Percentiles rank a stretch among this genome's conserved stretches.
These are phyloP conservation scores for Penicillium crystallinum DNA, from an alignment of 495 filamentous ascomycete genomes.

Conservation along the genomic window DNA sequence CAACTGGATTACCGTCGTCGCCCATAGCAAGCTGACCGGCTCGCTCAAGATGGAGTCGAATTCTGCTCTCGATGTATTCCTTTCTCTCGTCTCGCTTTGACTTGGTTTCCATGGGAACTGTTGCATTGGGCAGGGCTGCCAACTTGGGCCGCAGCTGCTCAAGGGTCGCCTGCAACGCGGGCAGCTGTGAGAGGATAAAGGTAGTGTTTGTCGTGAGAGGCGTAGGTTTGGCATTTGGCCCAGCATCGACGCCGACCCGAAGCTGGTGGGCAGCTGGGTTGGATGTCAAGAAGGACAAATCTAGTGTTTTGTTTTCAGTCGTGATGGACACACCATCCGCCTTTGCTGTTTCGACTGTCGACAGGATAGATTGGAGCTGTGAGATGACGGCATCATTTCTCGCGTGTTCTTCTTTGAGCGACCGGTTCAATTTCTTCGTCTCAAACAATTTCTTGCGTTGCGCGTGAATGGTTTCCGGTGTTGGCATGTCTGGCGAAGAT, in stretches of 20 bases:
- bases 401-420: conserved; percentile 67
- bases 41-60: conserved; percentile 43
- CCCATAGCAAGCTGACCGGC: conserved; percentile 39
- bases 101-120: conserved; percentile 29
- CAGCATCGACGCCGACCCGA: conserved; percentile 38
- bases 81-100: conserved; percentile 51
- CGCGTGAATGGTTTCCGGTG: conserved; percentile 57
- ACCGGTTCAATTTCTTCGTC: conserved; percentile 69
- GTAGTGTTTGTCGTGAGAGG: conserved; percentile 67
- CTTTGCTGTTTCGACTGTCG: conserved; percentile 26
- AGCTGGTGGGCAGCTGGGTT: conserved; percentile 40
- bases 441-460: conserved; percentile 76
- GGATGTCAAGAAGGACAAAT: conserved; percentile 51
- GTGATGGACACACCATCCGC: conserved; percentile 15
- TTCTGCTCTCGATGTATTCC: conserved; percentile 72
- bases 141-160: conserved; percentile 57
- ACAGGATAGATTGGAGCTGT: conserved; percentile 56
- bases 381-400: conserved; percentile 68
- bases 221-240: conserved; percentile 32
- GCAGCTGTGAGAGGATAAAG: conserved; percentile 78
- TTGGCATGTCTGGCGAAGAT: conserved; percentile 41
- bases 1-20: conserved; percentile 31
- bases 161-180: conserved; percentile 64
- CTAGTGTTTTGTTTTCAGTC: conserved; percentile 24
- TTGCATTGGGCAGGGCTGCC: conserved; percentile 43